phyloP scores from a whole-genome alignment of 192 early-diverging fungal genomes.

The Coemansia furcata region DNA sequence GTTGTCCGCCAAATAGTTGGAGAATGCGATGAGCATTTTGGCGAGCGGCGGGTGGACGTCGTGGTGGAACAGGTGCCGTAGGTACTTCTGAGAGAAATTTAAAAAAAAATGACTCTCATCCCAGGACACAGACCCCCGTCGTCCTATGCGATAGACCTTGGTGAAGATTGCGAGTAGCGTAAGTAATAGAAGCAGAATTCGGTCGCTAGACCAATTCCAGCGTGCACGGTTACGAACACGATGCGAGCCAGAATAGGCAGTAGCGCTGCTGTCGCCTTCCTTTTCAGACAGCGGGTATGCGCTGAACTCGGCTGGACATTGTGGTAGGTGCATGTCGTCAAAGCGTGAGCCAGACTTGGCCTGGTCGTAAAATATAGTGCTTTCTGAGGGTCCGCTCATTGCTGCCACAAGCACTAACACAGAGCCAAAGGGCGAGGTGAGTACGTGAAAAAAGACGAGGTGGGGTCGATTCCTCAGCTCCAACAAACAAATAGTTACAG shows the following conservation, averaged over 20 bases:
- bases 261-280: slow-evolving; percentile 5
- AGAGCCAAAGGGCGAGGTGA: not conserved
- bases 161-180: slow-evolving; percentile 37
- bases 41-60: slow-evolving; percentile 98
- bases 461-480: not conserved
- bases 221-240: not conserved
- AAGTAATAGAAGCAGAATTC: slow-evolving; percentile 34
- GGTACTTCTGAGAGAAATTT: slow-evolving; percentile 90
- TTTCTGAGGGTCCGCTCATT: slow-evolving; percentile 4
- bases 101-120: slow-evolving; percentile 63
- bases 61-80: slow-evolving; percentile 92
- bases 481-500: not conserved
- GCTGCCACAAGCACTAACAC: not conserved
- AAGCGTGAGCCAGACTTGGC: slow-evolving; percentile 11
- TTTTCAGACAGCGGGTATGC: slow-evolving; percentile 28
- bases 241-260: not conserved
- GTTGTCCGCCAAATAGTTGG: slow-evolving; percentile 79
- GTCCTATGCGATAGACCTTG: slow-evolving; percentile 44
- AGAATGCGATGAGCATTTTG: slow-evolving; percentile 90
- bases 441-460: not conserved
- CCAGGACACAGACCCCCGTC: slow-evolving; percentile 61
- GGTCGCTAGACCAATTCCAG: slow-evolving; percentile 14
- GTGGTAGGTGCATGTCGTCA: slow-evolving; percentile 34
- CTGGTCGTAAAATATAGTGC: slow-evolving; percentile 43
- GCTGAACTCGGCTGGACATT: slow-evolving; percentile 26